A percentile compares a stretch with the other conserved stretches of the same genome.
phyloP scores from a whole-genome alignment of 1,284 basidiomycete species.

The Leccinum fuscescens region DNA sequence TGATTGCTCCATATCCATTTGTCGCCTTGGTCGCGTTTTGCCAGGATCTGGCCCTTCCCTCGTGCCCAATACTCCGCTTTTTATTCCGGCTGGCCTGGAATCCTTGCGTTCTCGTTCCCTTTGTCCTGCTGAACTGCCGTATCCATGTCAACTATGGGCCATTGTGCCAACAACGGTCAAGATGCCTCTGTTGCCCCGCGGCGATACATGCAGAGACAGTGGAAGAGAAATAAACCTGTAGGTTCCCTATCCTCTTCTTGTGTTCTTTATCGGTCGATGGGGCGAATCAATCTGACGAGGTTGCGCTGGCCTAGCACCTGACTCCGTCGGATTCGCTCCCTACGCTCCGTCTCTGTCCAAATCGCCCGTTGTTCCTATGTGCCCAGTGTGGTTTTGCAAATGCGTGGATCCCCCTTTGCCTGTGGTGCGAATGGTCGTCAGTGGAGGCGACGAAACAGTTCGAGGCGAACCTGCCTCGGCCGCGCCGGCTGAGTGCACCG shows the following conservation, averaged over 20 bases:
- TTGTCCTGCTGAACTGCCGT: not conserved
- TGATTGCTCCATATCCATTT: conserved; percentile 13
- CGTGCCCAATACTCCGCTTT: conserved; percentile 26
- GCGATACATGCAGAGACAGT: conserved; percentile 35
- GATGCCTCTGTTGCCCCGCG: conserved; percentile 26
- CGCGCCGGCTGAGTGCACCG: conserved; percentile 41
- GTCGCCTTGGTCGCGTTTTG: conserved; percentile 28
- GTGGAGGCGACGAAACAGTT: conserved; percentile 39
- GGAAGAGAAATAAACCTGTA: conserved; percentile 37
- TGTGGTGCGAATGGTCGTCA: conserved; percentile 56
- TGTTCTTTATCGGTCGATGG: conserved; percentile 4
- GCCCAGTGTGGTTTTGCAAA: conserved; percentile 51
- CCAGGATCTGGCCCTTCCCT: conserved; percentile 27
- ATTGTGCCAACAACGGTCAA: conserved; percentile 7
- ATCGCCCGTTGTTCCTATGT: conserved; percentile 51
- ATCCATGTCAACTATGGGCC: conserved; percentile 13
- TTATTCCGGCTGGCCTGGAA: conserved; percentile 22
- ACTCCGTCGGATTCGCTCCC: conserved; percentile 52
- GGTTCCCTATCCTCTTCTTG: conserved; percentile 9
- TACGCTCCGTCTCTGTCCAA: conserved; percentile 44
- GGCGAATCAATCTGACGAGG: conserved; percentile 14
- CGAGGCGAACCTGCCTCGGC: conserved; percentile 34
- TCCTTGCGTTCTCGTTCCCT: conserved; percentile 7
- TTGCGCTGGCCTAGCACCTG: conserved; percentile 37
- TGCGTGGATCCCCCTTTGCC: conserved; percentile 48